Conservation (phyloP, 2,329 filamentous ascomycete species). For the Decorospora gaudefroyi region DNA sequence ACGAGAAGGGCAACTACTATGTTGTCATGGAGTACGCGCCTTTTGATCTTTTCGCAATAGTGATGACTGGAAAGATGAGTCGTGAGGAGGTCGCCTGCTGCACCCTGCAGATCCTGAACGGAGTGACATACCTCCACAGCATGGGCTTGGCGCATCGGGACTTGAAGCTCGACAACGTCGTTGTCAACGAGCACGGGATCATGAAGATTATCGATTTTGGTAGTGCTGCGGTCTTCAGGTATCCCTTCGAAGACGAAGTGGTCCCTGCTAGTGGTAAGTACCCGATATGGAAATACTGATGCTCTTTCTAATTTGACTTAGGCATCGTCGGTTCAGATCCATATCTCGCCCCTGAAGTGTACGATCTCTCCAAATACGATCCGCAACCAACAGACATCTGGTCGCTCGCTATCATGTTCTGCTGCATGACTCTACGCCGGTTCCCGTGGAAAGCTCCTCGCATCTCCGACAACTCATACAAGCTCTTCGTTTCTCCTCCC, state of each 20-base stretch:
- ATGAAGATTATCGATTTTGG: conserved; percentile 99
- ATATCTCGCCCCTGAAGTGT: conserved; percentile 95
- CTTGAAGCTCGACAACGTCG: conserved; percentile 95
- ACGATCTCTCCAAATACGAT: conserved; percentile 91
- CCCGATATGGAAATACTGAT: not conserved
- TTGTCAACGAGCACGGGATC: conserved; percentile 93
- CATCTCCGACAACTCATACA: conserved; percentile 90
- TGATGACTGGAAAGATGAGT: conserved; percentile 98
- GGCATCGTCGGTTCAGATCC: conserved; percentile 87
- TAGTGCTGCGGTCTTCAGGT: conserved; percentile 94
- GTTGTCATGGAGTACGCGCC: conserved; percentile 99
- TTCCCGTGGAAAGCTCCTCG: conserved; percentile 98
- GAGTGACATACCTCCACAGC: conserved; percentile 90
- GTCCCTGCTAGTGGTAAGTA: conserved; percentile 76
- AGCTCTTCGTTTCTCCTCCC: conserved; percentile 84
- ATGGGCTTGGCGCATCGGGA: conserved; percentile 95
- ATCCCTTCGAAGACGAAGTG: conserved; percentile 91
- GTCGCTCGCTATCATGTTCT: conserved; percentile 98
- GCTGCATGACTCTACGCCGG: conserved; percentile 92
- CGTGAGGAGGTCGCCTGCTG: conserved; percentile 88
- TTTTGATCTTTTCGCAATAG: conserved; percentile 93
- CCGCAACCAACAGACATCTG: conserved; percentile 94
- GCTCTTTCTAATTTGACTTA: conserved; percentile 43
- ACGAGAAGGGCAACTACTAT: conserved; percentile 93
- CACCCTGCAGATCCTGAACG: conserved; percentile 92